phyloP scores from a whole-genome alignment of 1,139 yeast species.

The Waltiozyma sp. region DNA sequence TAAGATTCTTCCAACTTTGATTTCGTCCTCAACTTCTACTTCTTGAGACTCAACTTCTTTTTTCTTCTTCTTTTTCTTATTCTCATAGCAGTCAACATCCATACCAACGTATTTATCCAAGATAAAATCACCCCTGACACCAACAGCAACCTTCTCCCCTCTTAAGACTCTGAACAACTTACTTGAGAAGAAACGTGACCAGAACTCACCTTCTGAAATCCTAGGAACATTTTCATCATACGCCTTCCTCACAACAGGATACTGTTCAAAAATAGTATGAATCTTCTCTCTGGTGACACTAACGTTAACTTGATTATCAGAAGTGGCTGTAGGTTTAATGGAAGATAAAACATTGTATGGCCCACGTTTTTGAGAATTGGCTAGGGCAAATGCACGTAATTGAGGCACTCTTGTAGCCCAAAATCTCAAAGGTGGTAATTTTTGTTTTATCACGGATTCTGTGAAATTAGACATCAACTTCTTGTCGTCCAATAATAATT shows the following conservation, averaged over 20 bases:
- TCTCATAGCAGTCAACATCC: conserved; percentile 37
- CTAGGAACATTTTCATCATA: conserved; percentile 86
- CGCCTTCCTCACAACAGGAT: conserved; percentile 86
- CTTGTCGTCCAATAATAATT: conserved; percentile 58
- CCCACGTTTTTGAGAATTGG: conserved; percentile 77
- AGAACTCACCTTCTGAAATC: conserved; percentile 80
- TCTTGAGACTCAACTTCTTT: conserved; percentile 11
- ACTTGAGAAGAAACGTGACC: conserved; percentile 95
- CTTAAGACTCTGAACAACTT: conserved; percentile 75
- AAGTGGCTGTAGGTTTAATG: conserved; percentile 83
- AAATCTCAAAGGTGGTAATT: conserved; percentile 70
- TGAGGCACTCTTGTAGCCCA: conserved; percentile 81
- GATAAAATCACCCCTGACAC: conserved; percentile 74
- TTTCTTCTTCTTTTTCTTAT: conserved; percentile 26
- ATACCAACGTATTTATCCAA: conserved; percentile 72
- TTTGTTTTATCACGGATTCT: conserved; percentile 76
- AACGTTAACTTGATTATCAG: conserved; percentile 85
- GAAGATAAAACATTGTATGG: conserved; percentile 91
- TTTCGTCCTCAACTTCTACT: background rate
- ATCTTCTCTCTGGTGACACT: conserved; percentile 86
- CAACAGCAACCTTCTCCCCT: conserved; percentile 73
- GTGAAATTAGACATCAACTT: conserved; percentile 68
- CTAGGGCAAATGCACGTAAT: conserved; percentile 75
- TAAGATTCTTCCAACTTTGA: conserved; percentile 43
- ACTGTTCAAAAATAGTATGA: conserved; percentile 81